Evolutionary conservation across 1,284 basidiomycete genomes (phyloP), one percentile per base, ranked within the genome.

Genomic region (Ustilago tritici): DNA sequence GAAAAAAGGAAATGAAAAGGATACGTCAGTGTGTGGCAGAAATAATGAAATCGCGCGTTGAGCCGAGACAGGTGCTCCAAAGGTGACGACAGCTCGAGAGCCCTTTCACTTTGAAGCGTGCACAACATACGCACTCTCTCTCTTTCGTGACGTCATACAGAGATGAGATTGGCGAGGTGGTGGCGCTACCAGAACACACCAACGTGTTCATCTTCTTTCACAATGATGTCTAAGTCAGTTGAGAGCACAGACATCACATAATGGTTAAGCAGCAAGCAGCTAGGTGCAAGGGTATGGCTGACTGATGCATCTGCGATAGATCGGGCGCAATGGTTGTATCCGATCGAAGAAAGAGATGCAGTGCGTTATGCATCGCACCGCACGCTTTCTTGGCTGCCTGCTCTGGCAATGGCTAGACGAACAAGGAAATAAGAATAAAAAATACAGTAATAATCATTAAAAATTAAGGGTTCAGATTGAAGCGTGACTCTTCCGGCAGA

Each of bases 41-140:
- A 28, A 49, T 23, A 14, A 10, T 31, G 9, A 19, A 49, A 49
- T 19, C 17, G 34, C 9, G 9, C n/a, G 5, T 55, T 32, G 35
- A 55, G 53, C 53, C 53, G 53, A 55, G 53, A 55, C 53, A 40
- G 53, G 12, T 55, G 32, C 53, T 14, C 9, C 46, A n/a, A 19
- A 12, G n/a, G 35, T 55, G 35, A 38, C 36, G 19, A 35, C 53
- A 34, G 53, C 19, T 55, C 23, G 23, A 28, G 34, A 19, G 53
- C 34, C 35, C 17, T n/a, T 35, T 12, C 35, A 14, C 23, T 35
- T 14, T 10, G 36, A 55, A 23, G 17, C 46, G 46, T 40, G 53
- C 53, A 55, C 53, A 53, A 32, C 50, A 34, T 2, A 53, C 31
- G 15, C 46, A 7, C 46, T 31, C 5, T 49, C 17, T 23, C 19